Percentiles rank a stretch among this genome's conserved stretches.
Evolutionary conservation across 768 basidiomycete species (phyloP).

Genomic region (Dentipellis sp.): DNA sequence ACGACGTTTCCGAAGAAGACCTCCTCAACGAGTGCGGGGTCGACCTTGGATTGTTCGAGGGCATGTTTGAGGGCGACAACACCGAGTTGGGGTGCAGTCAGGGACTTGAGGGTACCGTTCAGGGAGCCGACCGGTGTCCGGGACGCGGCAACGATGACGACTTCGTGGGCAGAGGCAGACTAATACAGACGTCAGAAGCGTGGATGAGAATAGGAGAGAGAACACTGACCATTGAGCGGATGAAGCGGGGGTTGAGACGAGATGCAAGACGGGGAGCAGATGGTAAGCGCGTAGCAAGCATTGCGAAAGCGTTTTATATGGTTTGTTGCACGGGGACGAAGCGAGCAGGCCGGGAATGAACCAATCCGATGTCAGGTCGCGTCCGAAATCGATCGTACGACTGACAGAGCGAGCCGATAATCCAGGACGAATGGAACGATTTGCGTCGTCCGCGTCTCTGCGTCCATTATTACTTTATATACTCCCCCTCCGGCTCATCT

Average conservation of each 20-base stretch:
- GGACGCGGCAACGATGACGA: constrained; percentile 87
- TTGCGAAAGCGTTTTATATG: background rate
- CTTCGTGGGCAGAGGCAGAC: constrained; percentile 51
- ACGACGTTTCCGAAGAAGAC: constrained; percentile 97
- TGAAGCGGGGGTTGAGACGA: constrained; percentile 20
- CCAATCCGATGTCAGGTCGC: constrained; percentile 11
- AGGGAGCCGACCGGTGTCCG: constrained; percentile 93
- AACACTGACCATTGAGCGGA: constrained; percentile 21
- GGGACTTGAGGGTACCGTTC: constrained; percentile 79
- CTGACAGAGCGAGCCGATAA: constrained; percentile 2
- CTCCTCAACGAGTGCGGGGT: constrained; percentile 83
- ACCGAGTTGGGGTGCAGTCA: constrained; percentile 91
- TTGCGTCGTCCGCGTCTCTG: background rate
- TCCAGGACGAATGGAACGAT: constrained; percentile 8
- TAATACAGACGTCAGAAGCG: constrained; percentile 9
- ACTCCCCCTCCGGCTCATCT: background rate
- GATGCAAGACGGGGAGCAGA: constrained; percentile 27
- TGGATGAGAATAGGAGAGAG: background rate
- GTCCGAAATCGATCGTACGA: constrained; percentile 10
- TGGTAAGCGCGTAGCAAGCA: constrained; percentile 25
- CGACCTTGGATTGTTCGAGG: constrained; percentile 68
- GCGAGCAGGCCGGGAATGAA: constrained; percentile 14
- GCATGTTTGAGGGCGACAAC: constrained; percentile 85
- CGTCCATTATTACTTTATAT: background rate
- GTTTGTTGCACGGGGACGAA: constrained; percentile 4